These are phyloP conservation scores for Prillingera fragicola DNA, from an alignment of 1,284 basidiomycete genomes.

Conservation along the genomic window DNA sequence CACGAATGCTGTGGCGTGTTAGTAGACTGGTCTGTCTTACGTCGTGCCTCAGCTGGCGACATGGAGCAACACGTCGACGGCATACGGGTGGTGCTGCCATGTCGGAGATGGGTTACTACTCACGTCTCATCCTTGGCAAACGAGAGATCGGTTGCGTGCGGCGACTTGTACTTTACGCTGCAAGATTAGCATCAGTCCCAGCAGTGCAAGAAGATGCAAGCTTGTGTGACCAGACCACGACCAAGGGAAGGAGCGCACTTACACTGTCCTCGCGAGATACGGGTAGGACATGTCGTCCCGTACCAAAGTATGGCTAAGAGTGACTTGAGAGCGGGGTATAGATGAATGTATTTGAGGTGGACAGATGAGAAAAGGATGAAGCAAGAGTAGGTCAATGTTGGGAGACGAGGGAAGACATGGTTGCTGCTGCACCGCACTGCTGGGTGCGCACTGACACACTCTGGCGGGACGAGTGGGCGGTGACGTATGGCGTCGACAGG, in stretches of 20 bases:
- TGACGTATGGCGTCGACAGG: too few species aligned
- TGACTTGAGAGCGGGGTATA: not conserved
- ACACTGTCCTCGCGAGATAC: slow-evolving; percentile 44
- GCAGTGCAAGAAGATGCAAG: not conserved
- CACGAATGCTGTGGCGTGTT: slow-evolving; percentile 36
- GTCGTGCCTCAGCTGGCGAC: not conserved
- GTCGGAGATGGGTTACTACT: slow-evolving; percentile 18
- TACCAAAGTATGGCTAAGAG: not conserved
- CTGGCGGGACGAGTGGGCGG: too few species aligned
- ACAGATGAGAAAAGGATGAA: not conserved
- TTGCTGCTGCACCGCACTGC: too few species aligned
- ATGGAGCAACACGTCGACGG: not conserved
- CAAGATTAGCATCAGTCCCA: not conserved
- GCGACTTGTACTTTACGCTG: slow-evolving; percentile 48
- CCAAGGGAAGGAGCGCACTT: slow-evolving; percentile 13
- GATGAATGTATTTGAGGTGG: not conserved
- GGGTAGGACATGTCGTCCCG: slow-evolving; percentile 36
- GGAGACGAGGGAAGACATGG: too few species aligned
- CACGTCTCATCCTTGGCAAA: slow-evolving; percentile 48
- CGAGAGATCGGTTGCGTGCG: slow-evolving; percentile 47
- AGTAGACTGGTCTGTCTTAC: too few species aligned
- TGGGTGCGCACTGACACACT: too few species aligned
- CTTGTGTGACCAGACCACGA: not conserved
- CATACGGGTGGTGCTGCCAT: too few species aligned
- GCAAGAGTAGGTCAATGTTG: too few species aligned